Conservation (phyloP, 1,284 basidiomycete species). For the Ceratobasidium sp. region DNA sequence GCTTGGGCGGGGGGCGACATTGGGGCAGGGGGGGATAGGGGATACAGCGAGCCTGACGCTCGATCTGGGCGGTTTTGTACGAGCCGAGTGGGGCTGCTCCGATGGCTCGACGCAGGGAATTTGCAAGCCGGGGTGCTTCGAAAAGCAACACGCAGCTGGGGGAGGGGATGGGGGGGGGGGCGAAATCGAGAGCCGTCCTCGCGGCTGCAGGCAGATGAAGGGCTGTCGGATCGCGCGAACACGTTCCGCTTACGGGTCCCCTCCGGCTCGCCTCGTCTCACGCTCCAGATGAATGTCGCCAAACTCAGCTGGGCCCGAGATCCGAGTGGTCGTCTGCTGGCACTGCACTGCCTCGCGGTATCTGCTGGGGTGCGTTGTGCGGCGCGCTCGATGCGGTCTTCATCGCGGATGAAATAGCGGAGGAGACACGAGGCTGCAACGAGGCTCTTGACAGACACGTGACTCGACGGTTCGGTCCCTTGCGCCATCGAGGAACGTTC, state of each 20-base stretch:
- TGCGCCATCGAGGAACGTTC: neutral
- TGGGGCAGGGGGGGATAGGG: neutral
- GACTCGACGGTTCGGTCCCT: constrained; percentile 28
- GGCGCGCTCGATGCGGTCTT: constrained; percentile 12
- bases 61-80: constrained; percentile 21
- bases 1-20: neutral
- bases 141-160: constrained; percentile 16
- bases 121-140: neutral
- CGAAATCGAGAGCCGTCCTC: neutral
- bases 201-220: constrained; percentile 2
- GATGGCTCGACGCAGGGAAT: constrained; percentile 18
- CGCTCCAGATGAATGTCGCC: neutral
- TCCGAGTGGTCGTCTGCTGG: neutral
- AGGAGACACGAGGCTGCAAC: constrained; percentile 40
- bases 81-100: constrained; percentile 1
- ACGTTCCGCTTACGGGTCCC: neutral
- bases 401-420: constrained; percentile 24
- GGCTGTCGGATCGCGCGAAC: constrained; percentile 18
- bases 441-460: constrained; percentile 27
- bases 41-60: neutral
- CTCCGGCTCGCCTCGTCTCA: constrained; percentile 17
- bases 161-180: neutral
- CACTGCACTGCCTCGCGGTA: constrained; percentile 1
- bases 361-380: neutral
- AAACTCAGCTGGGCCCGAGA: neutral